These are phyloP conservation scores for Phaeoacremonium minimum DNA, from an alignment of 2,329 filamentous ascomycete species.

Conservation along the genomic window DNA sequence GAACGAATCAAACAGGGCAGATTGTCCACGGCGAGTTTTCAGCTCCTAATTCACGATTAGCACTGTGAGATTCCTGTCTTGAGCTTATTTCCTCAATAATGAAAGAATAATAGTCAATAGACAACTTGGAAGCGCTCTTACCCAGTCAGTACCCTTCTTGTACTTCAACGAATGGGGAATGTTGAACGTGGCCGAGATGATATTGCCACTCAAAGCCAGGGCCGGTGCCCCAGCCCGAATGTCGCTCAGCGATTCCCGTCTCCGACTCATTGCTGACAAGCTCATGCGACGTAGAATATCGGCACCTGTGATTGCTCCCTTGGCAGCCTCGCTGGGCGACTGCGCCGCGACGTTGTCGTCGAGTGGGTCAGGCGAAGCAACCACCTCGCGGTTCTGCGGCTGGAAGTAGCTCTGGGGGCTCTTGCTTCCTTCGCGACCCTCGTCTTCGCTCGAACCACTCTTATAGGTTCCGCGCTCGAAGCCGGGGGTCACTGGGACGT, in stretches of 20 bases:
- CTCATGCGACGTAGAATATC: slow-evolving; percentile 40
- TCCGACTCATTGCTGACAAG: slow-evolving; percentile 33
- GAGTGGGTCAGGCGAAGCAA: slow-evolving; percentile 15
- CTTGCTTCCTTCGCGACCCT: slow-evolving; percentile 1
- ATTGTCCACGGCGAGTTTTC: slow-evolving; percentile 76
- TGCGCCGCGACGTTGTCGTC: slow-evolving; percentile 10
- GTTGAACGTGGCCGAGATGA: slow-evolving; percentile 63
- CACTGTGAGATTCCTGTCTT: no score
- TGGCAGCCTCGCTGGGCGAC: slow-evolving; percentile 14
- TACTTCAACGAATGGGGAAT: slow-evolving; percentile 58
- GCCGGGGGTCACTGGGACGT: slow-evolving; percentile 35
- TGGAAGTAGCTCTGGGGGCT: slow-evolving; percentile 25
- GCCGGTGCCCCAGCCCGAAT: slow-evolving; percentile 53
- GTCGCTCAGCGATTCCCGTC: slow-evolving; percentile 48
- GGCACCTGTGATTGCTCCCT: slow-evolving; percentile 28
- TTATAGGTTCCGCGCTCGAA: slow-evolving; percentile 26
- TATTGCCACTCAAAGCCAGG: slow-evolving; percentile 56
- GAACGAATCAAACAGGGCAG: slow-evolving; percentile 88
- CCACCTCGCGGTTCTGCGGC: slow-evolving; percentile 13
- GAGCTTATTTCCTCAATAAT: no score
- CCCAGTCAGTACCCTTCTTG: slow-evolving; percentile 56
- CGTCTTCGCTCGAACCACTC: slow-evolving; percentile 12
- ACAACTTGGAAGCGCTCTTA: slow-evolving; percentile 31
- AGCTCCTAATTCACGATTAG: slow-evolving; percentile 72
- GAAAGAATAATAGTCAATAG: slow-evolving; percentile 16